phyloP scores from a whole-genome alignment of 306 rosid genomes.

The Myrica gale region DNA sequence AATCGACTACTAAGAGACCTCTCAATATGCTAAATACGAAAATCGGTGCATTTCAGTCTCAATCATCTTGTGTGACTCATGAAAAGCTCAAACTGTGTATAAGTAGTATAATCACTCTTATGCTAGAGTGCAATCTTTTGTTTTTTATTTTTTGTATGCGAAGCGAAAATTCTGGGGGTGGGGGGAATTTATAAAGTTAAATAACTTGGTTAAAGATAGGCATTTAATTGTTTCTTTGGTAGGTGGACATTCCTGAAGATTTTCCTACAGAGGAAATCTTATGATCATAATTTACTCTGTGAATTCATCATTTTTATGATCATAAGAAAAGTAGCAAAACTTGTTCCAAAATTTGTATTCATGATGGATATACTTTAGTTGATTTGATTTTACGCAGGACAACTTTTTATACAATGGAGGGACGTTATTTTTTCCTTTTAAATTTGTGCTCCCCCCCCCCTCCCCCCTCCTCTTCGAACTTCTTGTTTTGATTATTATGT shows the following conservation, averaged over 20 bases:
- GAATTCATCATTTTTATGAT: neutral
- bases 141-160: neutral
- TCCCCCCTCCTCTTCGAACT: neutral
- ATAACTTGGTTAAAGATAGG: too few relatives aligned
- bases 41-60: too few relatives aligned
- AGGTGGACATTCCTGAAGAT: neutral
- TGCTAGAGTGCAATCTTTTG: neutral
- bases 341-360: neutral
- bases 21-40: too few relatives aligned
- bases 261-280: neutral
- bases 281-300: neutral
- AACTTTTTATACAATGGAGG: neutral
- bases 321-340: neutral
- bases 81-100: too few relatives aligned
- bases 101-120: too few relatives aligned
- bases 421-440: neutral
- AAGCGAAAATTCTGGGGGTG: neutral
- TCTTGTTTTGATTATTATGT: neutral
- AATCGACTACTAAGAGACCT: too few relatives aligned
- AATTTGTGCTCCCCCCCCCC: neutral
- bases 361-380: neutral
- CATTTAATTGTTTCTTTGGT: neutral
- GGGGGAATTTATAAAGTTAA: too few relatives aligned
- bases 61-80: too few relatives aligned
- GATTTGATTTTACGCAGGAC: neutral